These are phyloP conservation scores for Hortiboletus rubellus DNA, from an alignment of 1,284 basidiomycete genomes.

Conservation along the genomic window DNA sequence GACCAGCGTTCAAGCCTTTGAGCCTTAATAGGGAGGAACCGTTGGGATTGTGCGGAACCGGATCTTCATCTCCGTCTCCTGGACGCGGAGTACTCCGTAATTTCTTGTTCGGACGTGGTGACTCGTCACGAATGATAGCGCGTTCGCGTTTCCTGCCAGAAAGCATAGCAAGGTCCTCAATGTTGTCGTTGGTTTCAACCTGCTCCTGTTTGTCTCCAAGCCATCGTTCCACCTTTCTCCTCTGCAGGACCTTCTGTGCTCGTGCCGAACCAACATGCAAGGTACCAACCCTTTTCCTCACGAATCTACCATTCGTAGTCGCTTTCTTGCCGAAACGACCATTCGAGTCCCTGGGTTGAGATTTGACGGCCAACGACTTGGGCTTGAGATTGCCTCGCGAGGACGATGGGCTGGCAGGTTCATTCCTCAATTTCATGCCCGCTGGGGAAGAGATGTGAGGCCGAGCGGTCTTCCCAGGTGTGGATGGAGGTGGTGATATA, in stretches of 20 bases:
- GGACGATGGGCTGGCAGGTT: slow-evolving; percentile 29
- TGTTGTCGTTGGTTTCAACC: slow-evolving; percentile 24
- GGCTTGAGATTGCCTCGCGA: slow-evolving; percentile 36
- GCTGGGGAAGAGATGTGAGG: slow-evolving; percentile 21
- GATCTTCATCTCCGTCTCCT: slow-evolving; percentile 31
- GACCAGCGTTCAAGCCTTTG: slow-evolving; percentile 35
- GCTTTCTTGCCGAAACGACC: slow-evolving; percentile 53
- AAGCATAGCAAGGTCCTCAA: slow-evolving; percentile 14
- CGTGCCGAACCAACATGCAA: slow-evolving; percentile 35
- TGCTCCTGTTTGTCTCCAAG: slow-evolving; percentile 30
- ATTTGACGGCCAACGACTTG: slow-evolving; percentile 48
- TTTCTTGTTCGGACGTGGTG: slow-evolving; percentile 30
- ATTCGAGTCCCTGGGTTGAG: slow-evolving; percentile 50
- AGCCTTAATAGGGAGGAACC: slow-evolving; percentile 31
- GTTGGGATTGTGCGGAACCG: slow-evolving; percentile 31
- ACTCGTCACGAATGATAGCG: slow-evolving; percentile 23
- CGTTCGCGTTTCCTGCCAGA: slow-evolving; percentile 28
- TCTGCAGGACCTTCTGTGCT: slow-evolving; percentile 42
- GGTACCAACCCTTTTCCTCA: slow-evolving; percentile 39
- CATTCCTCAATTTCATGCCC: slow-evolving; percentile 26
- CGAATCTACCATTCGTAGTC: slow-evolving; percentile 50
- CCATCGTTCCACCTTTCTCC: slow-evolving; percentile 41
- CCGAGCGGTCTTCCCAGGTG: slow-evolving; percentile 16
- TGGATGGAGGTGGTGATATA: slow-evolving; percentile 15
- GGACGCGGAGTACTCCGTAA: slow-evolving; percentile 17